A percentile compares a stretch with the other conserved stretches of the same genome.
These are phyloP conservation scores for Fusarium floridanum DNA, from an alignment of 2,329 filamentous ascomycete genomes.

Conservation along the genomic window DNA sequence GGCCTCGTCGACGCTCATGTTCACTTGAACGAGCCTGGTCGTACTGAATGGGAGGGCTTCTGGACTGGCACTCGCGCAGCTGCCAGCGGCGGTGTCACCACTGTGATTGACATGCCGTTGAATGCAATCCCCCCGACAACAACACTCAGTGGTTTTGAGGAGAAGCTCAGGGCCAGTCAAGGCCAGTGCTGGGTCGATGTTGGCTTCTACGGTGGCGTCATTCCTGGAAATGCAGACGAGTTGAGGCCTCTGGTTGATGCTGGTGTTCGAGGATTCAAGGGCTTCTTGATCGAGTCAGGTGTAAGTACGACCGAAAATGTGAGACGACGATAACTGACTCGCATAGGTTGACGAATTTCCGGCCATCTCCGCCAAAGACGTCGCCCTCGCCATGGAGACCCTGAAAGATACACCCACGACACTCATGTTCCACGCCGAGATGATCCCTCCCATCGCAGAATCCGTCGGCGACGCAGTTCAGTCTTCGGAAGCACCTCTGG, in stretches of 20 bases:
- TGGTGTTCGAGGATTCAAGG: constrained; percentile 96
- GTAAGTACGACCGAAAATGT: constrained; percentile 65
- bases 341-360: constrained; percentile 92
- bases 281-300: constrained; percentile 96
- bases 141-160: constrained; percentile 82
- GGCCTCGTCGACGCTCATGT: constrained; percentile 97
- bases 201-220: constrained; percentile 96
- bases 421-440: constrained; percentile 99
- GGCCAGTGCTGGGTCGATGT: constrained; percentile 98
- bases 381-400: constrained; percentile 82
- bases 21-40: constrained; percentile 95
- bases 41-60: constrained; percentile 99
- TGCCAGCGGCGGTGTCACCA: constrained; percentile 95
- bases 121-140: constrained; percentile 98
- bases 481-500: constrained; percentile 75
- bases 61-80: constrained; percentile 93
- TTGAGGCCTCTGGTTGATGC: constrained; percentile 84
- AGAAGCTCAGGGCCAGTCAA: constrained; percentile 86
- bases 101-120: constrained; percentile 96
- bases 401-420: constrained; percentile 87
- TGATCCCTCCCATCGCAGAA: constrained; percentile 88
- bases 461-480: constrained; percentile 85
- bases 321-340: constrained; percentile 23
- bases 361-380: constrained; percentile 84
- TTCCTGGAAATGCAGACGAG: constrained; percentile 88